Conservation (phyloP, 2,329 filamentous ascomycete genomes). For the Nectriaceae sp. region DNA sequence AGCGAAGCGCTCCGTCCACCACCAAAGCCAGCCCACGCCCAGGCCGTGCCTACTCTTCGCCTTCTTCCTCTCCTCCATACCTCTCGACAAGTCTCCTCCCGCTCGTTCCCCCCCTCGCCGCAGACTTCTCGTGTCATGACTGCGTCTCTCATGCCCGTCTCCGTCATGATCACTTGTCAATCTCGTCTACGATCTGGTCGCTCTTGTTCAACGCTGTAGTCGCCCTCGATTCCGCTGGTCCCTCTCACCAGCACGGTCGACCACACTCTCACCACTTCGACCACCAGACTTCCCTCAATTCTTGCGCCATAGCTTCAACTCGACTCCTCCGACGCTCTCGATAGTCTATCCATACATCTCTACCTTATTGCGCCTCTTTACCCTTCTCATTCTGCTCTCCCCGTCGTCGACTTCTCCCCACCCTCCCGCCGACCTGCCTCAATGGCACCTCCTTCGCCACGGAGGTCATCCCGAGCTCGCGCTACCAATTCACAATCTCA, state of each 20-base stretch:
- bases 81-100: conserved; percentile 25
- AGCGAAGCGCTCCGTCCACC: conserved; percentile 4
- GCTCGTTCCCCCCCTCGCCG: conserved; percentile 10
- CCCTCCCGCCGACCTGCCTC: conserved; percentile 37
- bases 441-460: conserved; percentile 69
- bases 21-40: conserved; percentile 18
- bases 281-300: conserved; percentile 23
- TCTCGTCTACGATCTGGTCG: conserved; percentile 22
- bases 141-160: conserved; percentile 17
- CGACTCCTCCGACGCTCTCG: conserved; percentile 6
- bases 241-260: conserved; percentile 11
- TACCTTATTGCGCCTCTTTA: conserved; percentile 7
- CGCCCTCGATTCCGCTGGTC: conserved; percentile 20
- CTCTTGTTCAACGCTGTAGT: conserved; percentile 24
- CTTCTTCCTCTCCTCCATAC: conserved; percentile 32
- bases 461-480: conserved; percentile 90
- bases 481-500: conserved; percentile 74
- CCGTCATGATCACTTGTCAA: conserved; percentile 32
- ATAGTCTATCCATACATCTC: conserved; percentile 1
- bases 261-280: background rate
- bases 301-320: conserved; percentile 12
- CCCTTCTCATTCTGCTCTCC: conserved; percentile 10
- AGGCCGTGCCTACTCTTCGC: background rate
- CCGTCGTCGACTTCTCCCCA: conserved; percentile 26
- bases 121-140: conserved; percentile 22